A percentile compares a stretch with the other conserved stretches of the same genome.
phyloP scores from a whole-genome alignment of 2,329 filamentous ascomycete genomes.

The Sporothrix dimorphospora region DNA sequence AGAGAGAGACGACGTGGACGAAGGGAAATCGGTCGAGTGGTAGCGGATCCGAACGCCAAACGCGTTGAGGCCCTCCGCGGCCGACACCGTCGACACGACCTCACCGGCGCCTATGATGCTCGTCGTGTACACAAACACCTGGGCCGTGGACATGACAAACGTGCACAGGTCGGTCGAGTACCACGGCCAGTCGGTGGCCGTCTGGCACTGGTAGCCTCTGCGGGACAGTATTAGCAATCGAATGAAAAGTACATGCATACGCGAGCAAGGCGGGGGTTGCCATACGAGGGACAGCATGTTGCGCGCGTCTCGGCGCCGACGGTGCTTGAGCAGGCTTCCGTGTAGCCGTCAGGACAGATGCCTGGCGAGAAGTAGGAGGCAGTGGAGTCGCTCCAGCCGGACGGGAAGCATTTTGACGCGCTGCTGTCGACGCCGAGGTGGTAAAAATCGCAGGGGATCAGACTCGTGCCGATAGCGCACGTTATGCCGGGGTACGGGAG shows the following conservation, averaged over 20 bases:
- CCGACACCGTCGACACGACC: not conserved
- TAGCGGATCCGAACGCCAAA: slow-evolving; percentile 29
- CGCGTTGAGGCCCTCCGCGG: slow-evolving; percentile 27
- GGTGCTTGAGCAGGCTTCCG: slow-evolving; percentile 1
- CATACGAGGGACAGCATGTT: slow-evolving; percentile 29
- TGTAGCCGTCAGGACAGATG: slow-evolving; percentile 30
- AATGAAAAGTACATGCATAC: not conserved
- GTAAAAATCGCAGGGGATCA: slow-evolving; percentile 11
- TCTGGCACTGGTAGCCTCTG: slow-evolving; percentile 26
- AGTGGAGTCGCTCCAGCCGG: slow-evolving; percentile 1
- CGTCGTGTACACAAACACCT: slow-evolving; percentile 18
- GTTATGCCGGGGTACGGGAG: not conserved
- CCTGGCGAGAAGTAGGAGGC: slow-evolving; percentile 28
- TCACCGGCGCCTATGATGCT: slow-evolving; percentile 17
- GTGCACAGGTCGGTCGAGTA: slow-evolving; percentile 26
- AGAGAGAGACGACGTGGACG: not conserved
- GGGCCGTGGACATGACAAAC: not conserved
- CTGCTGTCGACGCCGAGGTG: slow-evolving; percentile 25
- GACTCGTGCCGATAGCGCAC: not conserved
- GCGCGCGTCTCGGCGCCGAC: slow-evolving; percentile 15
- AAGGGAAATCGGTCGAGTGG: slow-evolving; percentile 22
- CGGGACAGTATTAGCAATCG: not conserved
- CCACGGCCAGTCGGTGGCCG: slow-evolving; percentile 15
- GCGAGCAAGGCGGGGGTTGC: not conserved
- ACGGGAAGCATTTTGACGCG: slow-evolving; percentile 21